Evolutionary conservation across 768 basidiomycete species (phyloP).

Genomic region (Russula abietina): DNA sequence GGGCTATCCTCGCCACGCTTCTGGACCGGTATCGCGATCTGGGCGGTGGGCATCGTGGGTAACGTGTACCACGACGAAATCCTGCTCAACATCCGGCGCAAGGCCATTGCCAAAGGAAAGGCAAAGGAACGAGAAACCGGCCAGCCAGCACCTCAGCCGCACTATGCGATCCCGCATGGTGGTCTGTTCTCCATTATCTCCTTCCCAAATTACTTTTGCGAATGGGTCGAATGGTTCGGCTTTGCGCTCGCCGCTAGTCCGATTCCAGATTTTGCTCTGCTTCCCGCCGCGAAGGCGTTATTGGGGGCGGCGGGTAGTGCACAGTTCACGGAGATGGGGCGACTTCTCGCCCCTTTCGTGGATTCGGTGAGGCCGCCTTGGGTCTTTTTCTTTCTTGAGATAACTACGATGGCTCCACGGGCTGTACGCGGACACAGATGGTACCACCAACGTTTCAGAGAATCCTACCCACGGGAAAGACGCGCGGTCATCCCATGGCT

Average conservation of each 20-base stretch:
- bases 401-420: slow-evolving; percentile 74
- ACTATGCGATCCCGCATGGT: slow-evolving; percentile 79
- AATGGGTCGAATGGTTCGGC: slow-evolving; percentile 93
- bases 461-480: slow-evolving; percentile 66
- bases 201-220: slow-evolving; percentile 91
- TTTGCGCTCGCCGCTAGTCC: slow-evolving; percentile 74
- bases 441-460: slow-evolving; percentile 73
- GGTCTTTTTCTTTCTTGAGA: slow-evolving; percentile 69
- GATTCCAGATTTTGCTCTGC: slow-evolving; percentile 30
- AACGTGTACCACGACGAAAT: slow-evolving; percentile 91
- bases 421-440: slow-evolving; percentile 78
- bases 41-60: slow-evolving; percentile 64
- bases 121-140: slow-evolving; percentile 25
- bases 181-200: slow-evolving; percentile 72
- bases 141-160: slow-evolving; percentile 32
- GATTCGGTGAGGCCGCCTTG: slow-evolving; percentile 61
- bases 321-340: neutral
- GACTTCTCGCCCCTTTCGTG: slow-evolving; percentile 29
- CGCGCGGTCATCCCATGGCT: slow-evolving; percentile 77
- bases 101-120: slow-evolving; percentile 38
- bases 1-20: slow-evolving; percentile 42
- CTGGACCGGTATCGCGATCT: slow-evolving; percentile 58
- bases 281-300: slow-evolving; percentile 5
- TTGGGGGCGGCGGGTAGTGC: neutral
- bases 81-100: slow-evolving; percentile 72